phyloP scores from a whole-genome alignment of 2,329 filamentous ascomycete species.

The Fonsecaea pedrosoi region DNA sequence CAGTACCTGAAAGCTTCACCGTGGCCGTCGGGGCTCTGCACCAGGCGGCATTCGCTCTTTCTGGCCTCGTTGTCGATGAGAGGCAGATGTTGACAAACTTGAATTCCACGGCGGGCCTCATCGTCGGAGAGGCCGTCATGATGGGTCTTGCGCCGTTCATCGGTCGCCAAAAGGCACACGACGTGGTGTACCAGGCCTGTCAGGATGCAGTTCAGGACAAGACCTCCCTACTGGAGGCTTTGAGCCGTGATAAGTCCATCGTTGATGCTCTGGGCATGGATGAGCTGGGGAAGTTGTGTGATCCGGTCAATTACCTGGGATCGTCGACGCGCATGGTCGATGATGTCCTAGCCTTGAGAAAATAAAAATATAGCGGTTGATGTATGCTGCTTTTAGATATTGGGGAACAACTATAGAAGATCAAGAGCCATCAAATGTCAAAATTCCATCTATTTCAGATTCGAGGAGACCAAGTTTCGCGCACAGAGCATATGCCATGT shows the following conservation, averaged over 20 bases:
- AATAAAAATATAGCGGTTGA: not conserved
- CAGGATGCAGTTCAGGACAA: conserved; percentile 57
- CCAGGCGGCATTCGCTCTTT: conserved; percentile 61
- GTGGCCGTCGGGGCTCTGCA: conserved; percentile 60
- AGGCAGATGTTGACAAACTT: conserved; percentile 60
- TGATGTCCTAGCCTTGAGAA: conserved; percentile 19
- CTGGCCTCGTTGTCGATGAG: conserved; percentile 59
- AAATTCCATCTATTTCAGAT: too few relatives aligned
- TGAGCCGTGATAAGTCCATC: conserved; percentile 51
- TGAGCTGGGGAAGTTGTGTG: conserved; percentile 61
- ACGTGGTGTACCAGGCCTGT: conserved; percentile 64
- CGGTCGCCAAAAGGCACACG: conserved; percentile 61
- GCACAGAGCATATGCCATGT: too few relatives aligned
- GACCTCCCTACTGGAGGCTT: conserved; percentile 52
- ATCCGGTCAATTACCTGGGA: conserved; percentile 58
- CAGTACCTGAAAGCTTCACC: conserved; percentile 62
- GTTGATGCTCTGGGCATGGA: conserved; percentile 52
- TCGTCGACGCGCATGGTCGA: conserved; percentile 35
- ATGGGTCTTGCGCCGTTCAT: conserved; percentile 62
- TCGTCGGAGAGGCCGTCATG: conserved; percentile 66
- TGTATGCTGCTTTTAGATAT: too few relatives aligned
- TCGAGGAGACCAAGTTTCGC: too few relatives aligned
- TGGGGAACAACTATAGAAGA: not conserved
- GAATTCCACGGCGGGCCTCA: conserved; percentile 59
- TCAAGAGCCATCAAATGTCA: too few relatives aligned